phyloP scores from a whole-genome alignment of 73 alveolate species.

The Paramecium octaurelia region DNA sequence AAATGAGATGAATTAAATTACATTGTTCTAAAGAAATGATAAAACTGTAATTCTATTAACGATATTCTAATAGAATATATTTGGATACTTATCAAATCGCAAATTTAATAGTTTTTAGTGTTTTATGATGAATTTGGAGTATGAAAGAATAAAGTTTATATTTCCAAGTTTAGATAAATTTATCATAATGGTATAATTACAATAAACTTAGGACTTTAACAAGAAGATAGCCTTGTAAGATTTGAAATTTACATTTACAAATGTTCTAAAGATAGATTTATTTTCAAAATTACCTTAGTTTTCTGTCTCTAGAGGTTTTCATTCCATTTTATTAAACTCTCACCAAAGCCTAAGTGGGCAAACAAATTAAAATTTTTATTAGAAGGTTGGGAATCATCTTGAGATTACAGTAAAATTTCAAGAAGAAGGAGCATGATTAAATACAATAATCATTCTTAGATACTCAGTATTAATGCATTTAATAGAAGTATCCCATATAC shows the following conservation, averaged over 20 bases:
- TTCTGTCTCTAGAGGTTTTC: neutral
- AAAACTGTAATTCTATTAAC: too few species aligned
- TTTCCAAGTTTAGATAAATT: neutral
- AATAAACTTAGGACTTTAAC: neutral
- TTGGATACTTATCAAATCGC: too few species aligned
- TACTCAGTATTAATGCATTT: too few species aligned
- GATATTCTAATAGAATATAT: neutral
- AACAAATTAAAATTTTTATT: too few species aligned
- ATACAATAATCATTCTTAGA: too few species aligned
- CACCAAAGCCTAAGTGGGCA: neutral
- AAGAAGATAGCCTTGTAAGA: neutral
- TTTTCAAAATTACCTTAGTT: neutral
- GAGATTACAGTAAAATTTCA: neutral
- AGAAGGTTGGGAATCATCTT: neutral
- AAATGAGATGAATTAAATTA: too few species aligned
- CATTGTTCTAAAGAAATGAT: too few species aligned
- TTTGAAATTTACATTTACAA: neutral
- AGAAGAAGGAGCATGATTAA: neutral
- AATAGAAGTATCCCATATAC: too few species aligned
- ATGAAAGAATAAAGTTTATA: neutral
- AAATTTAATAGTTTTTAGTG: too few species aligned
- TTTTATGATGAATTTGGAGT: neutral
- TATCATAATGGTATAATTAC: neutral
- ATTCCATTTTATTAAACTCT: neutral
- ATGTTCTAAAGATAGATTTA: neutral